Evolutionary conservation across 257 asterid species (phyloP).

Genomic region (Scutellaria baicalensis): DNA sequence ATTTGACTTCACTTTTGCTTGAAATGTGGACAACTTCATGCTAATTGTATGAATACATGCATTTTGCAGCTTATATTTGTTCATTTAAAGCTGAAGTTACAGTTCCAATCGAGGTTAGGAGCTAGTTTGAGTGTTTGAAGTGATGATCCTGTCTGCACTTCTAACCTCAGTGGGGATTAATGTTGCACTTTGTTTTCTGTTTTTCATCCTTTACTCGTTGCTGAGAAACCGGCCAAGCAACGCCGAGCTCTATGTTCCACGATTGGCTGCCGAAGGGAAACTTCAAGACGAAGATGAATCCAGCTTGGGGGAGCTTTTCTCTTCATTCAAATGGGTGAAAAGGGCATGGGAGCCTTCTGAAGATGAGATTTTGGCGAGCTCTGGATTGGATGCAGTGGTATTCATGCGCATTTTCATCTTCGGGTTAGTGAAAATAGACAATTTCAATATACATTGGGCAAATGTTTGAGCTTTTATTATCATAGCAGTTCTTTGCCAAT

Average conservation of each 20-base stretch:
- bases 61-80: conserved; percentile 12
- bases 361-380: conserved; percentile 55
- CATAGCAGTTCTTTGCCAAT: not conserved
- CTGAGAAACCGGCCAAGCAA: conserved; percentile 66
- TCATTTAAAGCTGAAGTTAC: not conserved
- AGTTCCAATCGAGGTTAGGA: not conserved
- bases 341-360: conserved; percentile 84
- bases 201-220: conserved; percentile 52
- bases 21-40: not conserved
- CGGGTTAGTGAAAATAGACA: conserved; percentile 38
- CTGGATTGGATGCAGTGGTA: conserved; percentile 93
- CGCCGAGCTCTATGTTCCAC: conserved; percentile 65
- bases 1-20: not conserved
- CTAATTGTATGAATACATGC: not conserved
- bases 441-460: not conserved
- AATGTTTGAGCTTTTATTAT: not conserved
- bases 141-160: conserved; percentile 91
- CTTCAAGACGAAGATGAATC: conserved; percentile 25
- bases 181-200: conserved; percentile 51
- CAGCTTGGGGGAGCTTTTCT: conserved; percentile 34
- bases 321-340: conserved; percentile 71
- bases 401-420: conserved; percentile 84
- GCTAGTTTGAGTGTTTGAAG: conserved; percentile 24
- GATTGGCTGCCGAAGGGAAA: conserved; percentile 69
- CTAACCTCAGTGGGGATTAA: conserved; percentile 88